These are phyloP conservation scores for Cucumis melo DNA, from an alignment of 306 rosid genomes.

Conservation along the genomic window DNA sequence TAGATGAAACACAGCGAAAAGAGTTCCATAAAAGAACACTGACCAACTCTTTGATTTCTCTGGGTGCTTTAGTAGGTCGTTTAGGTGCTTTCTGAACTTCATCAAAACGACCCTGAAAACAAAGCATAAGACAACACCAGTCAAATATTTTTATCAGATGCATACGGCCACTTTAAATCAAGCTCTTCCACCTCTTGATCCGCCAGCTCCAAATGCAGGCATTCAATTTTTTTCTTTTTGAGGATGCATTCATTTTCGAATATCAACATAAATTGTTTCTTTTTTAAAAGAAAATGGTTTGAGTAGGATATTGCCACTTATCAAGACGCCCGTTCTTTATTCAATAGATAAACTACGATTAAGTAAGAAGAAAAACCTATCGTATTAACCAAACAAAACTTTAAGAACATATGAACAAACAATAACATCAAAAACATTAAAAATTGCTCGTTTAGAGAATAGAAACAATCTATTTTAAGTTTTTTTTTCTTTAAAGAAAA, in stretches of 20 bases:
- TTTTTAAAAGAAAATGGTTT: background rate
- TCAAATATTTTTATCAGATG: background rate
- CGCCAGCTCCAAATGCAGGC: background rate
- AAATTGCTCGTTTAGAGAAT: background rate
- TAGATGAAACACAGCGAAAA: background rate
- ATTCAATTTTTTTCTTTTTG: too few relatives aligned
- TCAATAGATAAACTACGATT: background rate
- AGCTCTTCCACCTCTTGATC: background rate
- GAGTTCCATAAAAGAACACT: conserved; percentile 16
- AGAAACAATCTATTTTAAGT: background rate
- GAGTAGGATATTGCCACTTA: background rate
- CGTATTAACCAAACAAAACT: background rate
- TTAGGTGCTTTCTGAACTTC: conserved; percentile 56
- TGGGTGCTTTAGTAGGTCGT: conserved; percentile 53
- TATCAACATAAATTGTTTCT: background rate
- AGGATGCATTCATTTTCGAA: background rate
- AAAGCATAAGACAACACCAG: background rate
- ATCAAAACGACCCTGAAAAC: conserved; percentile 45
- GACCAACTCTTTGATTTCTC: conserved; percentile 68
- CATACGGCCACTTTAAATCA: background rate
- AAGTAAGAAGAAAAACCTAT: background rate
- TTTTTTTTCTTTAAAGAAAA: too few relatives aligned
- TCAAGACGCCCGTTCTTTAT: background rate
- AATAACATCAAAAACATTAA: background rate
- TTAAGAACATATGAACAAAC: background rate